Evolutionary conservation across 805 yeast genomes (phyloP), one percentile per base, ranked within the genome.

Genomic region (Candida pseudoglaebosa): DNA sequence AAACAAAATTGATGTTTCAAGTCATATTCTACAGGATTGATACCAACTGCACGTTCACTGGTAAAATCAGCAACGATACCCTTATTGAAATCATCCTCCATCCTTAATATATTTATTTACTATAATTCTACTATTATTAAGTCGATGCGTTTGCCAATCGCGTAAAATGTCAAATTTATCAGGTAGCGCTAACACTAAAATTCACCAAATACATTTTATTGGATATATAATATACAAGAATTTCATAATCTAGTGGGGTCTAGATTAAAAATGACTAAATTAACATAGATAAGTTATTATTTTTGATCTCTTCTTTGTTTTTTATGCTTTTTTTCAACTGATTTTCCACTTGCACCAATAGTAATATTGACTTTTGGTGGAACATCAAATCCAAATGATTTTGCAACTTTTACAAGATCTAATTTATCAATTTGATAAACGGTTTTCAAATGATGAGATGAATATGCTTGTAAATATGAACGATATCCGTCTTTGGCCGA

Each of bases 281-380:
- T 22, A 22, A 8, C 12, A 22, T 22, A 22, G 26, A 22, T 8
- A 8, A 8, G 10, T 22, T 12, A 20, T 28, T 34, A n/a, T 28
- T 21, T 18, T 44, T 47, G 50, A 24, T 50, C 53, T 46, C 67
- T 57, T 47, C 50, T 65, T 48, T 68, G 73, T 52, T 69, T 67
- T 54, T 70, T 65, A 49, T 67, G 72, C 60, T 67, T 70, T 53
- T 65, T 69, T 46, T 70, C 75, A 41, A 68, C 55, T 8, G 82
- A 70, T 61, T 82, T 79, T 9, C 90, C 91, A 59, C 96, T 85
- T 34, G 96, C 88, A 17, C 98, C 98, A 51, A 93, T 89, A 29
- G 95, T 82, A 47, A 93, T 89, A 57, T 93, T 93, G 39, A 93
- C 99, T 69, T 89, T 89, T 47, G 99, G 99, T 35, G 99, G 98